Evolutionary conservation across 169 alveolate species (phyloP), one percentile per base, ranked within the genome.

Genomic region (Plasmodium chabaudi): DNA sequence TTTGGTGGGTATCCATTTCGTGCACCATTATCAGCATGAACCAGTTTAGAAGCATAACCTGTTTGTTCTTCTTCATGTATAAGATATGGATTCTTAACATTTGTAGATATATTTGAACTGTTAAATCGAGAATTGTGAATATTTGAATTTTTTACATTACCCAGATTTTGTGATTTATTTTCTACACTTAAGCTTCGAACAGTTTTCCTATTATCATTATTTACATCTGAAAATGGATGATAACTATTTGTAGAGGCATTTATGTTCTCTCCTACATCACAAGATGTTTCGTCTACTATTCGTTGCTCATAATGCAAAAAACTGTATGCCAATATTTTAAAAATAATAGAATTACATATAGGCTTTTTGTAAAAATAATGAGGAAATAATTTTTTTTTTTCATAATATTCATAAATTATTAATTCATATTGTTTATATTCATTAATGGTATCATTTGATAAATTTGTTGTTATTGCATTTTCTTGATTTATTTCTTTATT

Each of bases 111-210:
- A 47, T 57, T 79, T 17, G 89, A 79, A 25, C 89, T 79, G 71
- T 79, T 79, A 47, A 79, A 79, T 9, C 89, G 44, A 0, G 71
- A 64, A 68, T 42, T 47, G 10, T 64, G 60, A 3, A 15, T 5
- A 55, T 23, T 2, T 13, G 13, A n/a, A 10, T 51, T 47, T 21
- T 15, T 39, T 25, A 27, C 17, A 25, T 10, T 47, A n/a, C 12
- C 1, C 0, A 7, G 12, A 13, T 46, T 56, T 2, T 70, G 46
- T 23, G 39, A 34, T 23, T 60, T 79, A 46, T 64, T 75, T 19
- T 75, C 88, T 42, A 75, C 88, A 55, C 88, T 75, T 15, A 75
- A 44, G 6, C 88, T 75, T 67, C 88, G 61, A n/a, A 19, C 21
- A 0, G 72, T 49, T 49, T 25, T 75, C 39, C 68, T 65, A 9